Evolutionary conservation across 352 stramenopile species (phyloP).

Genomic region (Globisporangium paroecandrum): DNA sequence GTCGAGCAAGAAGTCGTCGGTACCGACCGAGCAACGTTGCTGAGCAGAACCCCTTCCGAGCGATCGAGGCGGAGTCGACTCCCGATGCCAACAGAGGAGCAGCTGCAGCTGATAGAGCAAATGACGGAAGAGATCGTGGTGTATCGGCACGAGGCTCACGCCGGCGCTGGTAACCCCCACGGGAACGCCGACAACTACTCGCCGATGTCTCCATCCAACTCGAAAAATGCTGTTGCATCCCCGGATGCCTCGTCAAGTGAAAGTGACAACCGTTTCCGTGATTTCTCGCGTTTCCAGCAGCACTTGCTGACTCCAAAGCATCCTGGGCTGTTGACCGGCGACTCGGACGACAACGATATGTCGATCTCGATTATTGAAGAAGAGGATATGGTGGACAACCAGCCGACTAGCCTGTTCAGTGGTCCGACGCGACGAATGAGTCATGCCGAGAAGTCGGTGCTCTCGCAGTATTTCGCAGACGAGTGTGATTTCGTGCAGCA

Average conservation of each 20-base stretch:
- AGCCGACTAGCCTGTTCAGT: constrained; percentile 73
- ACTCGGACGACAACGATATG: constrained; percentile 38
- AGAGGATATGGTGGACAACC: constrained; percentile 63
- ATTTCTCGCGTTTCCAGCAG: constrained; percentile 86
- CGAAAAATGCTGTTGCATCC: constrained; percentile 19
- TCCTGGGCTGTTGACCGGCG: constrained; percentile 39
- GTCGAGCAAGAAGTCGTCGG: constrained; percentile 83
- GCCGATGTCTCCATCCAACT: constrained; percentile 33
- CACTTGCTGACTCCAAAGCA: constrained; percentile 76
- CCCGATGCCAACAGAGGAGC: constrained; percentile 79
- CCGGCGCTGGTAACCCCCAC: constrained; percentile 18
- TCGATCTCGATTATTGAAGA: constrained; percentile 51
- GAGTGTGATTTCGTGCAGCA: constrained; percentile 89
- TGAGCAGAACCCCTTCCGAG: constrained; percentile 46
- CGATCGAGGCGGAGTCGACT: constrained; percentile 56
- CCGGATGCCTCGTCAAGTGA: constrained; percentile 29
- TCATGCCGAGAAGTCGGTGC: constrained; percentile 71
- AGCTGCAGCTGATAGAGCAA: constrained; percentile 78
- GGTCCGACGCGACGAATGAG: constrained; percentile 70
- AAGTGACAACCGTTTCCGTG: constrained; percentile 68
- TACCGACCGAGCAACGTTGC: constrained; percentile 56
- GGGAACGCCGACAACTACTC: constrained; percentile 29
- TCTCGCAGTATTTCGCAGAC: constrained; percentile 82
- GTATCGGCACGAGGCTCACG: constrained; percentile 56
- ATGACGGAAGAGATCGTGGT: constrained; percentile 72